Evolutionary conservation across 73 alveolate genomes (phyloP), one percentile per base, ranked within the genome.

Genomic region (Paramecium sexaurelia): DNA sequence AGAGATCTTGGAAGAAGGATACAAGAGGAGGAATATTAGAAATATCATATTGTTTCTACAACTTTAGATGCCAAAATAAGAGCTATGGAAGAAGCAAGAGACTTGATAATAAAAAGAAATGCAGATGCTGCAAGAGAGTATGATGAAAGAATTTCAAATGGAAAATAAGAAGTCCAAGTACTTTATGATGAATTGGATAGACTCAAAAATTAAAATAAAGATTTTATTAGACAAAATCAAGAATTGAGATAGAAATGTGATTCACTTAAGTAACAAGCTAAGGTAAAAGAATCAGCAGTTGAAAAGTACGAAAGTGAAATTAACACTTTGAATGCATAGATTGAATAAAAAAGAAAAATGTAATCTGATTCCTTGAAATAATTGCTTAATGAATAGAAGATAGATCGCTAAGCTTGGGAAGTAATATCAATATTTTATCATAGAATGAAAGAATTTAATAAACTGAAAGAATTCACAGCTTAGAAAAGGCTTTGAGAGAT

Each of bases 41-140:
- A 88, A 47, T 75, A 56, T 43, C 90, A 88, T 45, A 55, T 84
- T 1, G 73, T 68, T 24, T 20, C 87, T 7, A 71, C 78, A 9
- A 88, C 94, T 19, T 57, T 88, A 17, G 94, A 88, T 68, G 73
- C 94, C 17, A 88, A 88, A 9, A 68, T 88, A 41, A 88, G 87
- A 88, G 94, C 94, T 9, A 88, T 88, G 78, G 94, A 88, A 36
- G 87, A 88, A 45, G 87, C 91, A 1, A 88, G 87, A 29, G 94
- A 88, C 6, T 56, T 68, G 1, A 55, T 88, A 3, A 41, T 88
- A 13, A 88, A 88, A 19, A 88, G 90, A 71, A 88, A 88, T 88
- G 84, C 68, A 15, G 94, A 88, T 68, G 45, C 73, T 27, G 87
- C 87, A 20, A 88, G 83, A 84, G 94, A 88, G 15, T 88, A 88